Conservation (phyloP, 2,329 filamentous ascomycete species). For the Grosmannia huntii region DNA sequence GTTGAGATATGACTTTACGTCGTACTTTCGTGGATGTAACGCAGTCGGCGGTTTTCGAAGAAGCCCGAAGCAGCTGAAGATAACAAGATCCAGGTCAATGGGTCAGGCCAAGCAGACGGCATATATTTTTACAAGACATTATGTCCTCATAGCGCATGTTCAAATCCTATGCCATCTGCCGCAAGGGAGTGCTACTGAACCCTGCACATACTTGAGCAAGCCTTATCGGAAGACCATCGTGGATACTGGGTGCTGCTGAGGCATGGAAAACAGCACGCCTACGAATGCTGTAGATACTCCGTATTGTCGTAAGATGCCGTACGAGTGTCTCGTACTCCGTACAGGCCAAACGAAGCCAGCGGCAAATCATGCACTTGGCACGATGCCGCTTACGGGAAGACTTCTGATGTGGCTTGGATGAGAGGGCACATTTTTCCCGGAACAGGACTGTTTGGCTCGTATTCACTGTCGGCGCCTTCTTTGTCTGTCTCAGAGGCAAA, state of each 20-base stretch:
- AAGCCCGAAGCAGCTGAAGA: too few species aligned
- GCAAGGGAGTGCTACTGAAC: not conserved
- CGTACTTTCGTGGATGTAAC: too few species aligned
- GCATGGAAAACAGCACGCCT: not conserved
- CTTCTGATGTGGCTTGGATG: too few species aligned
- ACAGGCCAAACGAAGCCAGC: not conserved
- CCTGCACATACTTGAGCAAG: not conserved
- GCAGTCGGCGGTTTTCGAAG: too few species aligned
- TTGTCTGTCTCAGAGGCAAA: not conserved
- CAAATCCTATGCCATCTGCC: not conserved
- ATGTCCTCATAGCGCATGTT: not conserved
- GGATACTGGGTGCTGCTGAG: too few species aligned
- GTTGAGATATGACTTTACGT: too few species aligned
- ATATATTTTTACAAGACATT: not conserved
- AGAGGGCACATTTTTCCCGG: too few species aligned
- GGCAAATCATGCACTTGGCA: not conserved
- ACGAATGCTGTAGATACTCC: too few species aligned
- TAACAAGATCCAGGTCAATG: too few species aligned
- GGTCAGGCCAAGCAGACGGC: not conserved
- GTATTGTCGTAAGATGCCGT: not conserved
- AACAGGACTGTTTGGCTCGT: too few species aligned
- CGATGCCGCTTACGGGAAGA: not conserved
- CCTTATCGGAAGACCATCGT: too few species aligned
- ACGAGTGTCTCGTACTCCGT: not conserved
- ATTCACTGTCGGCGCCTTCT: too few species aligned